Base-by-base conservation (phyloP, 2,329 filamentous ascomycete species). In the Chaetomium strumarium region DNA sequence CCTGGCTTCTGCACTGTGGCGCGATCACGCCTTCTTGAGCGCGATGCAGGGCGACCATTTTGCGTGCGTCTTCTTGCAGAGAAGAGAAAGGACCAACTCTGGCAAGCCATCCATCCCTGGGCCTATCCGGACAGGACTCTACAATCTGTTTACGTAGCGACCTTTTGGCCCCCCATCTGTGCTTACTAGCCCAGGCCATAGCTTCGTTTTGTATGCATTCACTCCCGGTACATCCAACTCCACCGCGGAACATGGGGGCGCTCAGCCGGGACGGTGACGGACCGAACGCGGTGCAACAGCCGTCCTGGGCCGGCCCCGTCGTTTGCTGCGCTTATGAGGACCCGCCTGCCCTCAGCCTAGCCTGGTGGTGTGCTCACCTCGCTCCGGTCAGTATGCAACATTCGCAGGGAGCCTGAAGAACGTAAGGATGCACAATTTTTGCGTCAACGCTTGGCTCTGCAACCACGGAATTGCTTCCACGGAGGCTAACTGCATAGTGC, bases 91-190 rank as follows among this genome's bases (percentile, higher is more conserved):
- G n/a, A 44, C 42, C 29, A 38, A 19, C 24, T 42, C n/a, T 17
- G 24, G 38, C 38, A 33, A 50, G 55, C 52, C 48, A 49, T 53
- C 41, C 39, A n/a, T n/a, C n/a, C n/a, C n/a, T n/a, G 24, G 24
- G 24, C 57, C 53, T 49, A 49, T 53, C 41, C 37, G 9, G 17
- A 36, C 1, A 30, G 51, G 41, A 30, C 40, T 36, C 53, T 56
- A 53, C 53, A 52, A 57, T 44, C 41, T 51, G 46, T 59, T 59
- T 61, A 61, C 59, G 59, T 61, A 52, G 50, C 41, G 46, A 44
- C 42, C 49, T 39, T 50, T 31, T 39, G 34, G 47, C 52, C 59
- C 60, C 56, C 52, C 56, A 48, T 47, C 47, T 46, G 29, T 13
- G 20, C 40, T 33, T 36, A 38, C 16, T 24, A 49, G 11, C 33